A percentile compares a stretch with the other conserved stretches of the same genome.
phyloP scores from a whole-genome alignment of 2,329 filamentous ascomycete species.

The Leptographium wingfieldii region DNA sequence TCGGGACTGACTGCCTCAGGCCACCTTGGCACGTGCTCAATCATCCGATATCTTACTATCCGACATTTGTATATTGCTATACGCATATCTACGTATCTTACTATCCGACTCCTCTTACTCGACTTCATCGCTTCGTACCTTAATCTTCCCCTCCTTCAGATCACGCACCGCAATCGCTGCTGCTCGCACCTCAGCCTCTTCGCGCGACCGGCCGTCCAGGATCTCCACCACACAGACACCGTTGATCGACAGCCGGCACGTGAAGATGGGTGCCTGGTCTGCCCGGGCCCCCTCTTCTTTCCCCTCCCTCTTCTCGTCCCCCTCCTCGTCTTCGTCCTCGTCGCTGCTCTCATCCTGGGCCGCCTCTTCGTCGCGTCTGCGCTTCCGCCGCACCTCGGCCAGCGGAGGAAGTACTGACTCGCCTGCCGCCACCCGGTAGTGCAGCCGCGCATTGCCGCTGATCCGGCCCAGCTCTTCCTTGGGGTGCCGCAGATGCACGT shows the following conservation, averaged over 20 bases:
- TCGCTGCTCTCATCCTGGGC: constrained; percentile 9
- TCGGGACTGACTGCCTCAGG: too few relatives aligned
- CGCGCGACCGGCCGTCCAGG: constrained; percentile 29
- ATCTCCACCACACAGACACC: constrained; percentile 32
- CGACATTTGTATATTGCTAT: too few relatives aligned
- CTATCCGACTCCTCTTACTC: too few relatives aligned
- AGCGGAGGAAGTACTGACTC: not conserved
- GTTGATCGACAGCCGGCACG: constrained; percentile 38
- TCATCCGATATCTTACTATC: too few relatives aligned
- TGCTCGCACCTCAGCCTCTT: constrained; percentile 43
- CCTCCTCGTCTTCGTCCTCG: not conserved
- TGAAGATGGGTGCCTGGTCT: constrained; percentile 13
- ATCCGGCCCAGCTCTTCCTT: constrained; percentile 57
- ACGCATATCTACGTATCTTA: too few relatives aligned
- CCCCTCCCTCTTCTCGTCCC: not conserved
- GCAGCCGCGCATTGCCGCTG: constrained; percentile 37
- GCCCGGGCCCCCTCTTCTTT: not conserved
- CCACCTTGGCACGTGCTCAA: too few relatives aligned
- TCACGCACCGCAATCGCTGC: constrained; percentile 35
- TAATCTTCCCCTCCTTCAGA: too few relatives aligned
- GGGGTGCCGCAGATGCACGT: constrained; percentile 46
- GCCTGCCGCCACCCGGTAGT: constrained; percentile 31
- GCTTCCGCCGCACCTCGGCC: constrained; percentile 12
- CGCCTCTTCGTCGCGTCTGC: constrained; percentile 7
- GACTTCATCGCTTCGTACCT: too few relatives aligned